Conservation (phyloP, 2,329 filamentous ascomycete genomes). For the Botrytis galanthina region DNA sequence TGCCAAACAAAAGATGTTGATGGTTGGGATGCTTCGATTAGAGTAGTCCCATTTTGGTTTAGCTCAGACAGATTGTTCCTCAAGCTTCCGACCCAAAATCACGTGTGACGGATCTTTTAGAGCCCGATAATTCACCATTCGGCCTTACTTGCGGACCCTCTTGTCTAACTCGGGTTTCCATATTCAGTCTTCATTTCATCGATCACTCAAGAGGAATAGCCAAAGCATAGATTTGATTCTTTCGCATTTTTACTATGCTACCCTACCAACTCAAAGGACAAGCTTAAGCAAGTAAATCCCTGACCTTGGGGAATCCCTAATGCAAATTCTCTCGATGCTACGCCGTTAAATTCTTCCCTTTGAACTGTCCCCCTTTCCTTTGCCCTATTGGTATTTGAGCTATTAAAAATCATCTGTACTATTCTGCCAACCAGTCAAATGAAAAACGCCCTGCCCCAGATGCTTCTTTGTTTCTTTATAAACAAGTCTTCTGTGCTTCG, state of each 20-base stretch:
- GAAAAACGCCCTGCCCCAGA: constrained; percentile 12
- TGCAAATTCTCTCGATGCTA: constrained; percentile 7
- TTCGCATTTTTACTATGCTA: constrained; percentile 13
- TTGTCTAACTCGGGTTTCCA: not conserved
- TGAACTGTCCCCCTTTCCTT: not conserved
- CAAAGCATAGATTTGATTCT: not conserved
- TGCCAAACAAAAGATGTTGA: constrained; percentile 22
- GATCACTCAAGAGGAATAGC: not conserved
- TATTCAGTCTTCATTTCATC: not conserved
- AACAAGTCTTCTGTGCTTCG: constrained; percentile 9
- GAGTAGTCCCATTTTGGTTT: constrained; percentile 15
- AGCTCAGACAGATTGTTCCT: constrained; percentile 13
- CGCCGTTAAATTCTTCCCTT: constrained; percentile 7
- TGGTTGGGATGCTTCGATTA: constrained; percentile 20
- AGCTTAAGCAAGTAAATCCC: constrained; percentile 8
- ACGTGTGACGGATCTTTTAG: not conserved
- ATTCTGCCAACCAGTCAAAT: constrained; percentile 4
- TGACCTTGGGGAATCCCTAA: constrained; percentile 14
- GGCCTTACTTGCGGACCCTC: not conserved
- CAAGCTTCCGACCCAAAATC: constrained; percentile 14
- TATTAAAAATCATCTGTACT: constrained; percentile 10
- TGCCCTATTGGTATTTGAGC: not conserved
- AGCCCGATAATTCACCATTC: not conserved
- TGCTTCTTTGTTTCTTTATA: constrained; percentile 14
- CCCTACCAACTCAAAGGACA: constrained; percentile 1